These are phyloP conservation scores for Didymella lethalis DNA, from an alignment of 2,329 filamentous ascomycete genomes.

Conservation along the genomic window DNA sequence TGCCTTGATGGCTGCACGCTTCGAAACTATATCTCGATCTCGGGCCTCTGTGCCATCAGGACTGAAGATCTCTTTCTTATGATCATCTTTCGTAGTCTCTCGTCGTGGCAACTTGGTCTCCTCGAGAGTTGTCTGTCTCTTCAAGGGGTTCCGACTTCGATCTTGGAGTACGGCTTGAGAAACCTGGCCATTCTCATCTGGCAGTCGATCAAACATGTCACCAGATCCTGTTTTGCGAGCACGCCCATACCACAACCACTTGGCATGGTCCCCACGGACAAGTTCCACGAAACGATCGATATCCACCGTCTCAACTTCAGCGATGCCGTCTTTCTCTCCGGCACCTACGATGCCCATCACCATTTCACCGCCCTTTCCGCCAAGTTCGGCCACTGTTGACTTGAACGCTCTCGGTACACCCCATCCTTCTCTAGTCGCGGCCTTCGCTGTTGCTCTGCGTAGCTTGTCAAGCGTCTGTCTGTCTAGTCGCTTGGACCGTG, in stretches of 20 bases:
- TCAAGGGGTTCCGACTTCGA: conserved; percentile 57
- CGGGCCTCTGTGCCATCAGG: conserved; percentile 54
- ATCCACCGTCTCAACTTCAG: conserved; percentile 90
- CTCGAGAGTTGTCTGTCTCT: conserved; percentile 58
- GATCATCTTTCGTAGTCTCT: conserved; percentile 41
- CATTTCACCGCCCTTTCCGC: conserved; percentile 92
- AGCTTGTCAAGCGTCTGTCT: conserved; percentile 81
- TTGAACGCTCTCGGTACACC: conserved; percentile 93
- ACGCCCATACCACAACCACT: conserved; percentile 96
- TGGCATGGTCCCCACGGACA: conserved; percentile 80
- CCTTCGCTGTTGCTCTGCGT: conserved; percentile 86
- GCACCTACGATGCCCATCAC: conserved; percentile 90
- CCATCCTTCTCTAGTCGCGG: conserved; percentile 88
- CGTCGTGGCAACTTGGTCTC: conserved; percentile 37
- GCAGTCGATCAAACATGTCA: conserved; percentile 52
- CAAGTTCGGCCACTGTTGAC: conserved; percentile 90
- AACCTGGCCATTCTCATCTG: conserved; percentile 53
- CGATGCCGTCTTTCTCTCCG: conserved; percentile 86
- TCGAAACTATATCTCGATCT: conserved; percentile 64
- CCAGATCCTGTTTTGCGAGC: conserved; percentile 67
- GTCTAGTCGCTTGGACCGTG: conserved; percentile 80
- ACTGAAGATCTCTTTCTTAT: conserved; percentile 34
- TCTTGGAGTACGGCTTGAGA: conserved; percentile 65
- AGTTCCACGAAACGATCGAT: conserved; percentile 83
- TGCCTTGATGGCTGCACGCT: conserved; percentile 73